Percentiles rank a stretch among this genome's conserved stretches.
phyloP scores from a whole-genome alignment of 2,329 filamentous ascomycete genomes.

The Alternaria hordeiaustralica region DNA sequence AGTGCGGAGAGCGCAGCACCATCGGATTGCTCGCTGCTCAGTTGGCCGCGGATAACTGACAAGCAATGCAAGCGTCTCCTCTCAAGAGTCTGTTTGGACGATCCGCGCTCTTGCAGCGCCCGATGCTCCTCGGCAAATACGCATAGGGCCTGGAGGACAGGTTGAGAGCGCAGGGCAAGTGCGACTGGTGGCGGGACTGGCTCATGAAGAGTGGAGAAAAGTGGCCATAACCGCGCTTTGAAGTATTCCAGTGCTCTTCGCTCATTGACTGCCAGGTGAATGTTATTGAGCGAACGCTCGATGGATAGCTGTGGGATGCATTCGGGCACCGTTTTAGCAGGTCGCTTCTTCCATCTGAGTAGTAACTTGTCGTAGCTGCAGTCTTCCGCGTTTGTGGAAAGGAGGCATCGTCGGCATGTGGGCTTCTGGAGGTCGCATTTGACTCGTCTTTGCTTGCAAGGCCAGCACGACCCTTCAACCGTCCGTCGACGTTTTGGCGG shows the following conservation, averaged over 20 bases:
- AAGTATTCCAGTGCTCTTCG: constrained; percentile 22
- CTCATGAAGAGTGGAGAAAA: constrained; percentile 15
- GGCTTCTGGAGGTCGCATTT: constrained; percentile 14
- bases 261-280: constrained; percentile 14
- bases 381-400: constrained; percentile 4
- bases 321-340: constrained; percentile 10
- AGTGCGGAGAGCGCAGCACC: constrained; percentile 12
- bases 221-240: constrained; percentile 18
- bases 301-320: not conserved
- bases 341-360: constrained; percentile 16
- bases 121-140: constrained; percentile 20
- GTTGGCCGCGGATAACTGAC: constrained; percentile 12
- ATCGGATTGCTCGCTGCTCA: constrained; percentile 7
- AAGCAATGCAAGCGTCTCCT: constrained; percentile 13
- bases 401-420: constrained; percentile 7
- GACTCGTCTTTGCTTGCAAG: constrained; percentile 13
- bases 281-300: constrained; percentile 1
- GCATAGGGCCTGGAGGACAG: constrained; percentile 18
- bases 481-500: constrained; percentile 12
- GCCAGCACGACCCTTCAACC: constrained; percentile 16
- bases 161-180: constrained; percentile 16
- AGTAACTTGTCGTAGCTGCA: constrained; percentile 13
- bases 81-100: constrained; percentile 6
- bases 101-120: constrained; percentile 12
- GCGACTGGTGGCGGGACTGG: constrained; percentile 15